Percentiles rank a stretch among this genome's conserved stretches.
Evolutionary conservation across 2,329 filamentous ascomycete genomes (phyloP).

Genomic region (Arthroderma sp.): DNA sequence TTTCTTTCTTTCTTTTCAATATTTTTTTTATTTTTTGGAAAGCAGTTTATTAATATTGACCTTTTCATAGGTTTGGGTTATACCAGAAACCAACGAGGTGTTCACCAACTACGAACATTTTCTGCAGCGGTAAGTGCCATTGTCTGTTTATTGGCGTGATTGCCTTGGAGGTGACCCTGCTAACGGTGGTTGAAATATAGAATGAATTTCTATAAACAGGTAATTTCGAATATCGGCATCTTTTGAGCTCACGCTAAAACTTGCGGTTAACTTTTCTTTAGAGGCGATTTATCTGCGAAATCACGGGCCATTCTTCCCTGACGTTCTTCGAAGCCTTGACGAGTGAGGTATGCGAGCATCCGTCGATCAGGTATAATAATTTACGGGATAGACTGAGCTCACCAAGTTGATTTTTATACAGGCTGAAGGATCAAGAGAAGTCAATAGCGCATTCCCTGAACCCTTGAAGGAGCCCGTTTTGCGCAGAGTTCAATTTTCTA

Average conservation of each 20-base stretch:
- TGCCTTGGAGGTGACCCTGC: slow-evolving; percentile 9
- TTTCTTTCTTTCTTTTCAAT: slow-evolving; percentile 5
- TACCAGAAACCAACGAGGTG: slow-evolving; percentile 77
- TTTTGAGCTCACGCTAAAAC: slow-evolving; percentile 7
- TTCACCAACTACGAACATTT: slow-evolving; percentile 85
- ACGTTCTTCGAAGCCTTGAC: slow-evolving; percentile 86
- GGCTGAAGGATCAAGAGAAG: slow-evolving; percentile 70
- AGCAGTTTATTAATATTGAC: slow-evolving; percentile 14
- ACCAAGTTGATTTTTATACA: slow-evolving; percentile 27
- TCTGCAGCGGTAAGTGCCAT: slow-evolving; percentile 57
- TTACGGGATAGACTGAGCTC: slow-evolving; percentile 18
- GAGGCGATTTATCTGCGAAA: slow-evolving; percentile 88
- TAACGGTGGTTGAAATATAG: slow-evolving; percentile 34
- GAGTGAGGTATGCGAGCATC: slow-evolving; percentile 59
- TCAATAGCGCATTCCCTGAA: slow-evolving; percentile 85
- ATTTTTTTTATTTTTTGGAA: slow-evolving; percentile 3
- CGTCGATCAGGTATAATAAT: neutral
- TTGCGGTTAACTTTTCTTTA: slow-evolving; percentile 28
- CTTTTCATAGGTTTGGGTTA: slow-evolving; percentile 66
- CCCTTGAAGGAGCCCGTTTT: slow-evolving; percentile 81
- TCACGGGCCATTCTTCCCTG: slow-evolving; percentile 81
- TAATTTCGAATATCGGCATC: slow-evolving; percentile 24
- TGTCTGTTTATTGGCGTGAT: slow-evolving; percentile 22
- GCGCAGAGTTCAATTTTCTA: slow-evolving; percentile 82
- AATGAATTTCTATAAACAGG: slow-evolving; percentile 89